Evolutionary conservation across 2,329 filamentous ascomycete genomes (phyloP).

Genomic region (Kalaharituber pfeilii): DNA sequence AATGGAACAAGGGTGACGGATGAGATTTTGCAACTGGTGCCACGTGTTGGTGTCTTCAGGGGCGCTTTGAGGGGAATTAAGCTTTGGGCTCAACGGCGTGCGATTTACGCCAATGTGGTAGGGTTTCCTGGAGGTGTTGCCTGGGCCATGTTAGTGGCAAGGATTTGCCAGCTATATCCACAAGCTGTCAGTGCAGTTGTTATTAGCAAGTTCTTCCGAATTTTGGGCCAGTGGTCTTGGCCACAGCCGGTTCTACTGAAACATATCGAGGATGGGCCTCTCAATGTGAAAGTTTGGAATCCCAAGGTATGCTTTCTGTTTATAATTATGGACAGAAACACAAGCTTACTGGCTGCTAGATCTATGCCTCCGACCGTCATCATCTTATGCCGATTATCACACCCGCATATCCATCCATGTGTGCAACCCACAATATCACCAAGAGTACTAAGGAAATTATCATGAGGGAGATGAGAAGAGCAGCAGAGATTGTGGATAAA

Average conservation of each 20-base stretch:
- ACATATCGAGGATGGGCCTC: constrained; percentile 60
- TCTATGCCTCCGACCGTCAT: constrained; percentile 62
- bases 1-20: constrained; percentile 92
- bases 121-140: constrained; percentile 93
- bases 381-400: constrained; percentile 98
- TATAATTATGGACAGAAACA: not conserved
- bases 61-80: constrained; percentile 84
- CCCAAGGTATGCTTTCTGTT: constrained; percentile 44
- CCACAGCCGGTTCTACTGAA: constrained; percentile 86
- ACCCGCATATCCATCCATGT: constrained; percentile 94
- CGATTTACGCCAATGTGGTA: constrained; percentile 89
- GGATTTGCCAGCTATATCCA: constrained; percentile 90
- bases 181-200: constrained; percentile 78
- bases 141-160: constrained; percentile 93
- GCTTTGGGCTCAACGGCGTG: constrained; percentile 81
- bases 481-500: constrained; percentile 55
- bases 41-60: constrained; percentile 76
- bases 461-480: constrained; percentile 62
- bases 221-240: constrained; percentile 86
- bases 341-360: constrained; percentile 28
- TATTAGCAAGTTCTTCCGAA: constrained; percentile 82
- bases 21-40: constrained; percentile 75
- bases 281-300: constrained; percentile 85
- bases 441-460: constrained; percentile 73
- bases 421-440: constrained; percentile 86